phyloP scores from a whole-genome alignment of 768 basidiomycete genomes.

The Boletus edulis region DNA sequence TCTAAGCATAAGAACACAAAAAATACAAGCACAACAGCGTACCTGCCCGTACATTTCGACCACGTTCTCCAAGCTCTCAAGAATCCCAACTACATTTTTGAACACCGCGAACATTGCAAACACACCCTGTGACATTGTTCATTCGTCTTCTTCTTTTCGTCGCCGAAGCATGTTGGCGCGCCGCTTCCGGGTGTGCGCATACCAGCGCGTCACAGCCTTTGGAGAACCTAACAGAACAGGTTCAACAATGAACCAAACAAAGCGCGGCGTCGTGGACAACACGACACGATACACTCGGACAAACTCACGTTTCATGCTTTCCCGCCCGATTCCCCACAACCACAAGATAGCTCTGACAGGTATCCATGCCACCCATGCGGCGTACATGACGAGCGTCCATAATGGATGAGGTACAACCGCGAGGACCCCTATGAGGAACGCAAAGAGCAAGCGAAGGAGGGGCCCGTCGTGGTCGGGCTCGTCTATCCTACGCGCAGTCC shows the following conservation, averaged over 20 bases:
- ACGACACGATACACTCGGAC: too few relatives aligned
- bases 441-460: background rate
- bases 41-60: background rate
- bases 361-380: background rate
- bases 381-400: background rate
- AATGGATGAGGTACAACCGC: background rate
- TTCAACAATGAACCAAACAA: too few relatives aligned
- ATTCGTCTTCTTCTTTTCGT: background rate
- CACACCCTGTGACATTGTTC: too few relatives aligned
- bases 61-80: too few relatives aligned
- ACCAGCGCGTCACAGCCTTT: background rate
- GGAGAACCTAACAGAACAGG: background rate
- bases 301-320: background rate
- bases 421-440: background rate
- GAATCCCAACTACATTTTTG: too few relatives aligned
- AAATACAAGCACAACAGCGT: background rate
- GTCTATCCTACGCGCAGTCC: background rate
- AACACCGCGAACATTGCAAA: too few relatives aligned
- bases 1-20: background rate
- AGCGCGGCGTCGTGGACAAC: too few relatives aligned
- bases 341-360: conserved; percentile 9
- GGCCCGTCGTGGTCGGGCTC: background rate
- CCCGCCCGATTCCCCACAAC: conserved; percentile 17
- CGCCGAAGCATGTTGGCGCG: background rate
- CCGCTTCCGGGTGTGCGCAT: background rate